Percentiles rank a stretch among this genome's conserved stretches.
These are phyloP conservation scores for Cordyceps farinosa DNA, from an alignment of 2,329 filamentous ascomycete genomes.

Conservation along the genomic window DNA sequence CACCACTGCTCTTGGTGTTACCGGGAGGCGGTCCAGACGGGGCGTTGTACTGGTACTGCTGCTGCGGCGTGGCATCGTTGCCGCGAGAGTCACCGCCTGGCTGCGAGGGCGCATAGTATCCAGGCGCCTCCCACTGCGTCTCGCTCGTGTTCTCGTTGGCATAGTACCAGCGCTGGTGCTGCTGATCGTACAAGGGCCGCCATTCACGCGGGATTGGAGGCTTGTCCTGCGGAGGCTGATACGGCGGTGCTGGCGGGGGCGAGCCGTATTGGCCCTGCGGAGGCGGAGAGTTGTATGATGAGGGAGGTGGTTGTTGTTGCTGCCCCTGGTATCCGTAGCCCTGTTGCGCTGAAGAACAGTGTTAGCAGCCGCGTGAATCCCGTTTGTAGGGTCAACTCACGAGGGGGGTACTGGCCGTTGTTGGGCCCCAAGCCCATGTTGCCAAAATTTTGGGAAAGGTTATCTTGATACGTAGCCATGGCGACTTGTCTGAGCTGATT, in stretches of 20 bases:
- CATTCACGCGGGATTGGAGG: slow-evolving; percentile 59
- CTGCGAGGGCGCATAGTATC: slow-evolving; percentile 26
- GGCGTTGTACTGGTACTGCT: not conserved
- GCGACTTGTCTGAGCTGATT: not conserved
- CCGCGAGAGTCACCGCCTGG: slow-evolving; percentile 26
- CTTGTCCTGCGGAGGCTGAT: slow-evolving; percentile 35
- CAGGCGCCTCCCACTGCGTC: slow-evolving; percentile 62
- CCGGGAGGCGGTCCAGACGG: slow-evolving; percentile 3
- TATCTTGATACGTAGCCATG: slow-evolving; percentile 16
- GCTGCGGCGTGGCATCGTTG: slow-evolving; percentile 19
- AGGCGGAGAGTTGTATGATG: slow-evolving; percentile 8
- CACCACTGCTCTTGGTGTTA: slow-evolving; percentile 36
- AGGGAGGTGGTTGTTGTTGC: not conserved
- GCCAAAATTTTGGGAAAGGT: slow-evolving; percentile 16
- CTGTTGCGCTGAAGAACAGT: slow-evolving; percentile 1
- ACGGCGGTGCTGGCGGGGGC: slow-evolving; percentile 24
- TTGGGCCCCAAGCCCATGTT: slow-evolving; percentile 16
- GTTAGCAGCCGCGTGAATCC: not conserved
- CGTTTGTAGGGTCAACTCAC: not conserved
- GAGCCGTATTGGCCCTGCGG: slow-evolving; percentile 13
- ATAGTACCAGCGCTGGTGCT: slow-evolving; percentile 61
- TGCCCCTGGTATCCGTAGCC: slow-evolving; percentile 13
- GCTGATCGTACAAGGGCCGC: slow-evolving; percentile 60
- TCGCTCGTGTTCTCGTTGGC: slow-evolving; percentile 58
- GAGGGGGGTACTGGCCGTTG: slow-evolving; percentile 15